These are phyloP conservation scores for Populus ilicifolia DNA, from an alignment of 345 rosid genomes.

Conservation along the genomic window DNA sequence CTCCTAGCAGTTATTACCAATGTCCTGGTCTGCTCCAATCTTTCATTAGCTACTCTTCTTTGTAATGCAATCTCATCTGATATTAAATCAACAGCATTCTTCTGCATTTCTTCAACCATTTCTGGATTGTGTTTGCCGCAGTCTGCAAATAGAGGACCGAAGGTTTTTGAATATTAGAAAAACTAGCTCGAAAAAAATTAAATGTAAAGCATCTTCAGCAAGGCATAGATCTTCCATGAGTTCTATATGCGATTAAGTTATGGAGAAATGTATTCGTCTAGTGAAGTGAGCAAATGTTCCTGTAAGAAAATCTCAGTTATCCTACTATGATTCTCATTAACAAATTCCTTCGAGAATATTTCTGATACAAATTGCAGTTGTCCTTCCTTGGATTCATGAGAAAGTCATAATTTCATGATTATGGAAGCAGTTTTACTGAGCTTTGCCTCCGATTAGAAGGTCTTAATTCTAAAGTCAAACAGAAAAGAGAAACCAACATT, in stretches of 20 bases:
- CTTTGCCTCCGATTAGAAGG: neutral
- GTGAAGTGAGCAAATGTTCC: neutral
- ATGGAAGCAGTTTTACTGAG: neutral
- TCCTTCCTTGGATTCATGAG: no score
- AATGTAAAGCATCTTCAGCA: neutral
- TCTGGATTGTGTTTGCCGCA: constrained; percentile 35
- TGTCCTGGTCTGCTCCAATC: constrained; percentile 21
- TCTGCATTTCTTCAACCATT: constrained; percentile 34
- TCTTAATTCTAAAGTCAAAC: neutral
- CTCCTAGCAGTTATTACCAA: constrained; percentile 17
- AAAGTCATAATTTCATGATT: no score
- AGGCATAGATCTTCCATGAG: neutral
- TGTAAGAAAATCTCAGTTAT: neutral
- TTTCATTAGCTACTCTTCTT: constrained; percentile 33
- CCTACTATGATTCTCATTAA: no score
- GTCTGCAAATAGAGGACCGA: constrained; percentile 19
- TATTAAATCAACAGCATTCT: constrained; percentile 25
- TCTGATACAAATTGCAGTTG: no score
- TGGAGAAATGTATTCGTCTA: neutral
- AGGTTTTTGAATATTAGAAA: neutral
- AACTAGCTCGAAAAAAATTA: neutral
- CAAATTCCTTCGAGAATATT: no score
- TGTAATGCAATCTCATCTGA: constrained; percentile 38
- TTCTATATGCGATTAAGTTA: neutral
- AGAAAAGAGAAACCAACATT: neutral